phyloP scores from a whole-genome alignment of 2,329 filamentous ascomycete genomes.

The Lasiodiplodia sp. region DNA sequence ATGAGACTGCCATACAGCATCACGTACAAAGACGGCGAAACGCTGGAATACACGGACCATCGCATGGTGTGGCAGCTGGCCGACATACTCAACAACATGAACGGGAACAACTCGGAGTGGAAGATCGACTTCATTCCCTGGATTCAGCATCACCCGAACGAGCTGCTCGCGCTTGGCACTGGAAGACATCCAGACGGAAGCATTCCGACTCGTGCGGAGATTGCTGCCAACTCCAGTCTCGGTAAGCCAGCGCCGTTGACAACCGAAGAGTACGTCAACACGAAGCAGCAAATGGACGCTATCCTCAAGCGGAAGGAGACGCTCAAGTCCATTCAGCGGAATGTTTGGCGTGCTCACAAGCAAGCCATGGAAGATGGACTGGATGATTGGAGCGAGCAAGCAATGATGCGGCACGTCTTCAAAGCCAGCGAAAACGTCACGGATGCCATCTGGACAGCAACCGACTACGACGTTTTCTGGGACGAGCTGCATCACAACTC shows the following conservation, averaged over 20 bases:
- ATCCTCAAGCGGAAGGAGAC: slow-evolving; percentile 1
- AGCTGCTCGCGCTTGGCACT: slow-evolving; percentile 14
- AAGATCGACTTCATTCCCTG: slow-evolving; percentile 18
- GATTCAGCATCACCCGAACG: slow-evolving; percentile 20
- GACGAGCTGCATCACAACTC: slow-evolving; percentile 23
- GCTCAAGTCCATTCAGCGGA: slow-evolving; percentile 8
- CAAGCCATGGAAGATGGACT: slow-evolving; percentile 8
- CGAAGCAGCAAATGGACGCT: slow-evolving; percentile 14
- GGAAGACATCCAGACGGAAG: slow-evolving; percentile 9
- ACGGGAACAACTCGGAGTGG: slow-evolving; percentile 8
- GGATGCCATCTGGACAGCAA: slow-evolving; percentile 19
- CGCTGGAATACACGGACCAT: slow-evolving; percentile 19
- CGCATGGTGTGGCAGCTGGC: slow-evolving; percentile 22
- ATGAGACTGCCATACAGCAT: slow-evolving; percentile 12
- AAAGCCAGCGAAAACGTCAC: slow-evolving; percentile 14
- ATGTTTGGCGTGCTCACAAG: slow-evolving; percentile 15
- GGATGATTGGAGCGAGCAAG: slow-evolving; percentile 19
- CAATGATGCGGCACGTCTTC: slow-evolving; percentile 14
- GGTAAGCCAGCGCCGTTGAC: not conserved
- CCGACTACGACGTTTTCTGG: slow-evolving; percentile 26
- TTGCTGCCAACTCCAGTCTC: not conserved
- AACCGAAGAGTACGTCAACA: not conserved
- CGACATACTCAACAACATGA: slow-evolving; percentile 10
- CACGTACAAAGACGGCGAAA: slow-evolving; percentile 22
- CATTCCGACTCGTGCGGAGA: slow-evolving; percentile 18